Conservation (phyloP, 306 rosid genomes). For the Sesbania bispinosa region DNA sequence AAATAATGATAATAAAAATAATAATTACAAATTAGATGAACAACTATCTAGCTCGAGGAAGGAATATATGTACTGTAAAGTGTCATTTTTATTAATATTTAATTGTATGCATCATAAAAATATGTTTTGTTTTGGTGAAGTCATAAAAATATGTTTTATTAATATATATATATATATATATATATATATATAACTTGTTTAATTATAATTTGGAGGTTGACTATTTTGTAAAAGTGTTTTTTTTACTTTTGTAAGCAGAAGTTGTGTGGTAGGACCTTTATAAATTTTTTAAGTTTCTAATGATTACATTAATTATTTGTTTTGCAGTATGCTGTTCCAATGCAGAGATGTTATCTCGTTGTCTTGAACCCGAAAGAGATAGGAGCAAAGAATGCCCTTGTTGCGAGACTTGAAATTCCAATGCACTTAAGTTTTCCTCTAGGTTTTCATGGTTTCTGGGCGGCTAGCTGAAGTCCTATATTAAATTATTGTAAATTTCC, state of each 20-base stretch:
- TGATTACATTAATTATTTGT: neutral
- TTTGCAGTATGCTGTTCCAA: slow-evolving; percentile 79
- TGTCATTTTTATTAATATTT: no score
- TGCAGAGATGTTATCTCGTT: slow-evolving; percentile 71
- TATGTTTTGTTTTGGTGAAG: no score
- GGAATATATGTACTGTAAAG: no score
- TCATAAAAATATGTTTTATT: no score
- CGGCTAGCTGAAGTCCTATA: slow-evolving; percentile 27
- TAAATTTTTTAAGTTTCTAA: neutral
- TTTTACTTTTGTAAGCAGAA: neutral
- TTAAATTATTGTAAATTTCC: neutral
- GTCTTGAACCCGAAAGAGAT: slow-evolving; percentile 55
- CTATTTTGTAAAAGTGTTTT: neutral
- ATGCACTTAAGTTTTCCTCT: slow-evolving; percentile 75
- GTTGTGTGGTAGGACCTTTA: neutral
- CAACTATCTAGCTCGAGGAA: no score
- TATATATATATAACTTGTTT: neutral
- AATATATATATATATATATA: neutral
- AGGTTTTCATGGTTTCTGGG: slow-evolving; percentile 92
- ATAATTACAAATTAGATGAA: no score
- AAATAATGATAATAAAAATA: no score
- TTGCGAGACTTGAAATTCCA: slow-evolving; percentile 80
- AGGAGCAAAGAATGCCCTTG: slow-evolving; percentile 64
- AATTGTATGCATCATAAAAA: no score
- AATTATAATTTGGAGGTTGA: neutral